Percentiles rank a stretch among this genome's conserved stretches.
These are phyloP conservation scores for Fusarium pilosicola DNA, from an alignment of 2,329 filamentous ascomycete genomes.

Conservation along the genomic window DNA sequence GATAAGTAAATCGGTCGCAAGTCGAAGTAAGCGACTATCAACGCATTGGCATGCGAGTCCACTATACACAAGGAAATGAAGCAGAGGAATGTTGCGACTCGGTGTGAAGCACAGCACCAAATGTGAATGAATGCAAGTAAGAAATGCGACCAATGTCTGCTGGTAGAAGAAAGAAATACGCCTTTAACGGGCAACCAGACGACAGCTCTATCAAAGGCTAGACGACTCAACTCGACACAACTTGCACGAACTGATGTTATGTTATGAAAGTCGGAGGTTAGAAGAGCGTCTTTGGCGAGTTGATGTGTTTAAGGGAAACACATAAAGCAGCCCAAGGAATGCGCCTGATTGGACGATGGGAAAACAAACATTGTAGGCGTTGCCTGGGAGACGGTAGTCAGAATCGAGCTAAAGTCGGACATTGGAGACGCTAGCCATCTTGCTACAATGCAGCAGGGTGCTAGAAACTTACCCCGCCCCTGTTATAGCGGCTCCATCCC, in stretches of 20 bases:
- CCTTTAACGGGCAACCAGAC: constrained; percentile 33
- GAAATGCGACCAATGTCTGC: constrained; percentile 38
- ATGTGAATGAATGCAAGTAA: constrained; percentile 41
- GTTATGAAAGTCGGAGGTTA: constrained; percentile 39
- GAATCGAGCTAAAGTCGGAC: constrained; percentile 33
- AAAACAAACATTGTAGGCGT: constrained; percentile 48
- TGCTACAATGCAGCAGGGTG: constrained; percentile 43
- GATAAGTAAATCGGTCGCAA: constrained; percentile 33
- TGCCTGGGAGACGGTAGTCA: constrained; percentile 40
- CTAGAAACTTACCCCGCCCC: constrained; percentile 40
- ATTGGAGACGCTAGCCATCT: constrained; percentile 42
- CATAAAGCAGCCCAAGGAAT: constrained; percentile 26
- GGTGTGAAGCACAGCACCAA: constrained; percentile 18
- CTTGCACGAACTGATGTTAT: constrained; percentile 41
- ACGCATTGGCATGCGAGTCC: constrained; percentile 49
- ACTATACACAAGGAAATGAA: constrained; percentile 36
- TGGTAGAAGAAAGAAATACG: constrained; percentile 40
- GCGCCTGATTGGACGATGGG: constrained; percentile 44
- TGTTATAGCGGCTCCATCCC: constrained; percentile 30
- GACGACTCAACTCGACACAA: constrained; percentile 32
- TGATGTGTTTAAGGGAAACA: constrained; percentile 49
- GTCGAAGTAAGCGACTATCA: constrained; percentile 44
- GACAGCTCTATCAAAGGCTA: constrained; percentile 40
- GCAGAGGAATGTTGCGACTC: constrained; percentile 47
- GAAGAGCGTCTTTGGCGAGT: constrained; percentile 40